Base-by-base conservation (phyloP, 202 grass and related monocot species). In the Dendrocalamus latiflorus region DNA sequence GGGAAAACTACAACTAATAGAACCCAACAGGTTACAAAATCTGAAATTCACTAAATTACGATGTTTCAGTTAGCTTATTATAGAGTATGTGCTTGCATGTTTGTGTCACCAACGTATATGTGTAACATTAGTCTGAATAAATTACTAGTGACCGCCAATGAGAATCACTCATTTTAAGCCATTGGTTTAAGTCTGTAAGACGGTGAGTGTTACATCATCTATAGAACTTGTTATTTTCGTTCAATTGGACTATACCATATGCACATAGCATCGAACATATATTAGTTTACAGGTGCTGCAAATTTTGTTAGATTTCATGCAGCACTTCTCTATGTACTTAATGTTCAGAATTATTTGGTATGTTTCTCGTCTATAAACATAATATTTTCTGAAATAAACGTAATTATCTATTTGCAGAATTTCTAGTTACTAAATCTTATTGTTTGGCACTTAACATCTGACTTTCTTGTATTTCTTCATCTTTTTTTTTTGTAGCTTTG, bases 401-500 rank as follows among this genome's bases (percentile, higher is more conserved):
- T 65, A 17, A 13, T 48, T 48, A 59, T 49, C 9, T 41, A 75
- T 12, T 81, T 49, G 15, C 42, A 28, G 48, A 14, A 0, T 70
- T 77, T 30, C 9, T 57, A 66, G 6, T 65, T 78, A 50, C 43
- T 50, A 6, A 4, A 24, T 36, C 43, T 1, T n/a, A 37, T 33
- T 60, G 5, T 75, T 22, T 89, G 64, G 20, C 65, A 65, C 36
- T 18, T 78, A 66, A 72, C 5, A 37, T 85, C 38, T 41, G 16
- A 59, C 47, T 55, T 66, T 16, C 17, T 30, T 42, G 18, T 45
- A 12, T 43, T 43, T 42, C 39, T 10, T 43, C 60, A 0, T 43
- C 60, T 41, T 81, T 70, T 39, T n/a, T n/a, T 60, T 42, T 81
- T 60, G 33, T 68, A 98, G 95, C 95, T 83, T 85, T 98, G 83